These are phyloP conservation scores for Mycena crocata DNA, from an alignment of 768 basidiomycete genomes.

Conservation along the genomic window DNA sequence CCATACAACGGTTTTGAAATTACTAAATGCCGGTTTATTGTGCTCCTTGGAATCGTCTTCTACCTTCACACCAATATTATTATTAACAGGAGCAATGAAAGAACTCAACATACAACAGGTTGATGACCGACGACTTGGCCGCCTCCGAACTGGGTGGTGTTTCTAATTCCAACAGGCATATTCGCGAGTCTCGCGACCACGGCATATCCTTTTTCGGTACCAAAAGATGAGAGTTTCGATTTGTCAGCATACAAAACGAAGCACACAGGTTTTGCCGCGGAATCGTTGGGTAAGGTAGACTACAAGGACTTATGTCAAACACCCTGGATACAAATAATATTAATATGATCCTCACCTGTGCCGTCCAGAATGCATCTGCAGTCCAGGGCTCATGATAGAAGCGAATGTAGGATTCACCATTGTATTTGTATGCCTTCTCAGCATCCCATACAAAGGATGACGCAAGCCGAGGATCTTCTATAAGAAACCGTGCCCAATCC, in stretches of 20 bases:
- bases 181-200: conserved; percentile 30
- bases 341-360: conserved; percentile 43
- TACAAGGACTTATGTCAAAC: neutral
- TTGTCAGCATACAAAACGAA: conserved; percentile 37
- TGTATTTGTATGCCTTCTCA: conserved; percentile 39
- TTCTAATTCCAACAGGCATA: conserved; percentile 25
- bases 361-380: conserved; percentile 50
- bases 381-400: conserved; percentile 54
- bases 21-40: too few species aligned
- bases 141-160: conserved; percentile 28
- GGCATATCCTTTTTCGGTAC: conserved; percentile 31
- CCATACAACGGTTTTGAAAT: conserved; percentile 2
- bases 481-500: conserved; percentile 41
- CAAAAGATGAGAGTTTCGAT: conserved; percentile 33
- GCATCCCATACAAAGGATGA: conserved; percentile 46
- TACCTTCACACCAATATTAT: too few species aligned
- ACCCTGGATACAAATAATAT: neutral
- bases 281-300: neutral
- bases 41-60: too few species aligned
- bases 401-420: conserved; percentile 37
- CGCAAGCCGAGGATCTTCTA: conserved; percentile 35
- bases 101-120: conserved; percentile 19
- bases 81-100: neutral
- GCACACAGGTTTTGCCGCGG: conserved; percentile 20
- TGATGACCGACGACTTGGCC: conserved; percentile 26